Base-by-base conservation (phyloP, 192 early-diverging fungal species). In the Backusella tuberculispora region DNA sequence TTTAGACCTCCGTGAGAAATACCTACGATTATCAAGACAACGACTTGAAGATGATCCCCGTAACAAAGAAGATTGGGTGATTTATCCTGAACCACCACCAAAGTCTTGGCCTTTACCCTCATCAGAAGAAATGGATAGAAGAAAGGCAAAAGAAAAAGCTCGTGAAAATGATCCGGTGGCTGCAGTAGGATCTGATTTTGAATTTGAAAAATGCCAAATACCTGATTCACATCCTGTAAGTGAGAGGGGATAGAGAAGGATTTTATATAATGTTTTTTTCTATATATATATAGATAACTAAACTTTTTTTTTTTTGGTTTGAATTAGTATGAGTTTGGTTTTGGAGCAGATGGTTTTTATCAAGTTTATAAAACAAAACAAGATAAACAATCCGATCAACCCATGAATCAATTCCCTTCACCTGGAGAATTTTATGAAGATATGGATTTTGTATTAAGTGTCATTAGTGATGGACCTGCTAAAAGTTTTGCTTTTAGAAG, bases 401-500 rank as follows among this genome's bases (percentile, higher is more conserved):
- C 50, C 2, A 4, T 53, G 17, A 15, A 19, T 19, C 17, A 15
- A 7, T 53, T 53, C 17, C 50, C 50, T 21, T 21, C 17, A 15
- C 50, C 50, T 4, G n/a, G 6, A 17, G 17, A 53, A 53, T 53
- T 53, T 19, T 19, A 53, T 53, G 50, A 53, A n/a, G 50, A 53
- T 19, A 34, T 34, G 29, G 50, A 53, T 19, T 53, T 21, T 53
- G 21, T 53, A 7, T 53, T 53, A 19, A 19, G 50, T 7, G 50
- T 53, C 17, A 19, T 53, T 19, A 56, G 29, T 64, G 64, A 77
- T 45, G 48, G 95, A 96, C 97, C 97, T 1, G 88, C 94, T 37
- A 99, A 99, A 83, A 92, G 90, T 66, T 97, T 95, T 85, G 94
- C 95, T 0, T 99, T 91, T 78, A 86, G 95, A 48, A 87, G 97